Evolutionary conservation across 441 rosid genomes (phyloP), one percentile per base, ranked within the genome.

Genomic region (Brassica balearica): DNA sequence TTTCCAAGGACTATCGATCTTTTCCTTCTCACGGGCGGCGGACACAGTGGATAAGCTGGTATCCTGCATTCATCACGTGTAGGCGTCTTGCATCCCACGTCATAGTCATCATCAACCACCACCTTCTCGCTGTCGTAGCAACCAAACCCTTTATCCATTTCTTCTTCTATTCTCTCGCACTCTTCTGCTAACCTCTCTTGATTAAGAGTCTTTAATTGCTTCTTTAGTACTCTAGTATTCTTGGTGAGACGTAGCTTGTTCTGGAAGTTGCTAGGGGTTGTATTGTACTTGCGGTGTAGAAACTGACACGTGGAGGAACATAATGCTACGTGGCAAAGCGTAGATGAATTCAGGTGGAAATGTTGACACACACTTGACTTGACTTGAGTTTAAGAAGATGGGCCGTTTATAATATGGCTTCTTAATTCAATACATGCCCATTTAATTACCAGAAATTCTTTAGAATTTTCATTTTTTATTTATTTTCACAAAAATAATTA

Each of bases 1-100:
- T 74, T 79, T 3, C 15, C 55, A 68, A 34, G 19, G 8, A 15
- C 36, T 6, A 79, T 25, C 73, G 86, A 60, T 76, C 83, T 91
- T 89, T 88, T 91, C 91, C 71, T 90, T 64, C 63, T 76, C 69
- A 77, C 34, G 7, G 93, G 97, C 0, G 97, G 86, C 0, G 93
- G 97, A 76, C 90, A 90, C 56, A 71, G 76, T 56, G 79, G 53
- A 6, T 69, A 29, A 6, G 82, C 73, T 68, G 88, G 89, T 27
- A 88, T 91, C 23, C 86, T 81, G 38, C 76, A 72, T 1, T 80
- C 87, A 5, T 76, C 78, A 75, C 79, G 84, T 34, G 80, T 86
- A 9, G 98, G 98, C 11, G 95, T 93, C 69, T 20, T 78, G 77
- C 90, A 91, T 8, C 81, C 90, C 69, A 85, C 85, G 4, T 81